Evolutionary conservation across 2,329 filamentous ascomycete genomes (phyloP).

Genomic region (Monosporascus sp.): DNA sequence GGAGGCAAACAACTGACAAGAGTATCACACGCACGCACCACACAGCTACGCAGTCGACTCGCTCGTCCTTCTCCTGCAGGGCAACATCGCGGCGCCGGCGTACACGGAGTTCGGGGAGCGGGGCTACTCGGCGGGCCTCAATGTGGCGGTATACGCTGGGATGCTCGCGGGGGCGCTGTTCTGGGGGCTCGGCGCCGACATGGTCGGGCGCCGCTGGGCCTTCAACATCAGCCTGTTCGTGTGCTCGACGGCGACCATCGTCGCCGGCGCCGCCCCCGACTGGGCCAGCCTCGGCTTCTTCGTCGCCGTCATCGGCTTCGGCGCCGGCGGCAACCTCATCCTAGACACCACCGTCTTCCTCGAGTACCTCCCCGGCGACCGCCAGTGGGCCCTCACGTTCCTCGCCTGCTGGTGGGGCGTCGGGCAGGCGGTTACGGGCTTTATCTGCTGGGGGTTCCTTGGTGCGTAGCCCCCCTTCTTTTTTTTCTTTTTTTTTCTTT

Average conservation of each 20-base stretch:
- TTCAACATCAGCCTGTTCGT: slow-evolving; percentile 64
- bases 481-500: too few species aligned
- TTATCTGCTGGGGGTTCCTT: slow-evolving; percentile 46
- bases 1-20: neutral
- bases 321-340: slow-evolving; percentile 58
- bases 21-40: slow-evolving; percentile 4
- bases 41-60: slow-evolving; percentile 51
- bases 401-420: slow-evolving; percentile 52
- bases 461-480: slow-evolving; percentile 23
- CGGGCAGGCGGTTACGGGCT: slow-evolving; percentile 41
- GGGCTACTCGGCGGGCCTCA: slow-evolving; percentile 52
- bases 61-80: slow-evolving; percentile 54
- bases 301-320: slow-evolving; percentile 57
- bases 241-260: slow-evolving; percentile 54
- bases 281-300: slow-evolving; percentile 62
- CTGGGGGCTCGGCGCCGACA: slow-evolving; percentile 63
- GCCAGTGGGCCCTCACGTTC: slow-evolving; percentile 61
- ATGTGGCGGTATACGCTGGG: slow-evolving; percentile 50
- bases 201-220: slow-evolving; percentile 62
- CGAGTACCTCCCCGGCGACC: slow-evolving; percentile 41
- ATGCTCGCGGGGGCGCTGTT: slow-evolving; percentile 54
- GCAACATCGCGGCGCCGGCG: slow-evolving; percentile 54
- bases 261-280: slow-evolving; percentile 61
- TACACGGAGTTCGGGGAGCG: slow-evolving; percentile 52
- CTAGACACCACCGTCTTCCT: slow-evolving; percentile 52